phyloP scores from a whole-genome alignment of 306 rosid species.

The Betula pendula region DNA sequence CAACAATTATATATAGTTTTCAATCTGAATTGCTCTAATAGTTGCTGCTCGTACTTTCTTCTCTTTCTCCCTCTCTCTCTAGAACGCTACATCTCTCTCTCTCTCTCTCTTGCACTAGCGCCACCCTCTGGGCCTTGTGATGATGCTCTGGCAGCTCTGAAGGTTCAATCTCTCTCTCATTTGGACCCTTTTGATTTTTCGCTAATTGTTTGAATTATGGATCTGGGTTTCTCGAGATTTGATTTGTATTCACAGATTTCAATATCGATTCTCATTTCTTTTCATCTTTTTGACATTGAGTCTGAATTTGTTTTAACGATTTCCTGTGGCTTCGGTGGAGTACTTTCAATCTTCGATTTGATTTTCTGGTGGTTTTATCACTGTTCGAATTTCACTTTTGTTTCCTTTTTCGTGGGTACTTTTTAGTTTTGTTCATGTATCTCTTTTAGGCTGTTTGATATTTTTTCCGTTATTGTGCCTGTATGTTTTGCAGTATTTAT shows the following conservation, averaged over 20 bases:
- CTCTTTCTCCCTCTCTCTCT: not conserved
- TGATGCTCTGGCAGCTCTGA: slow-evolving; percentile 37
- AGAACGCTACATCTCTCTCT: not conserved
- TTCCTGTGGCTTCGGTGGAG: too few relatives aligned
- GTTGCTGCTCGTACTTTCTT: slow-evolving; percentile 40
- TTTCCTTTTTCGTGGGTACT: too few relatives aligned
- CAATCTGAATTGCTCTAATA: slow-evolving; percentile 42
- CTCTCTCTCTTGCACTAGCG: not conserved
- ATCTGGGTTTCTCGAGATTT: not conserved
- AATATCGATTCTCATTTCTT: not conserved
- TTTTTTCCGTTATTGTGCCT: too few relatives aligned
- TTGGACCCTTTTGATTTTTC: not conserved
- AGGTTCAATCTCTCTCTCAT: slow-evolving; percentile 29
- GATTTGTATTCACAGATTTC: not conserved
- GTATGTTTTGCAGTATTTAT: too few relatives aligned
- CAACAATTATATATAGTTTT: slow-evolving; percentile 38
- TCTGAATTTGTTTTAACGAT: too few relatives aligned
- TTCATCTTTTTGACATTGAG: too few relatives aligned
- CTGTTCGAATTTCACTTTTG: too few relatives aligned
- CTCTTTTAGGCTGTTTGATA: too few relatives aligned
- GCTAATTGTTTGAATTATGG: not conserved
- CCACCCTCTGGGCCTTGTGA: slow-evolving; percentile 45
- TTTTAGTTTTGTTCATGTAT: too few relatives aligned
- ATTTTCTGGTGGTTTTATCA: too few relatives aligned
- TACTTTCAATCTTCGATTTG: too few relatives aligned